Base-by-base conservation (phyloP, 2,329 filamentous ascomycete species). In the Trichoderma cornu-damae region DNA sequence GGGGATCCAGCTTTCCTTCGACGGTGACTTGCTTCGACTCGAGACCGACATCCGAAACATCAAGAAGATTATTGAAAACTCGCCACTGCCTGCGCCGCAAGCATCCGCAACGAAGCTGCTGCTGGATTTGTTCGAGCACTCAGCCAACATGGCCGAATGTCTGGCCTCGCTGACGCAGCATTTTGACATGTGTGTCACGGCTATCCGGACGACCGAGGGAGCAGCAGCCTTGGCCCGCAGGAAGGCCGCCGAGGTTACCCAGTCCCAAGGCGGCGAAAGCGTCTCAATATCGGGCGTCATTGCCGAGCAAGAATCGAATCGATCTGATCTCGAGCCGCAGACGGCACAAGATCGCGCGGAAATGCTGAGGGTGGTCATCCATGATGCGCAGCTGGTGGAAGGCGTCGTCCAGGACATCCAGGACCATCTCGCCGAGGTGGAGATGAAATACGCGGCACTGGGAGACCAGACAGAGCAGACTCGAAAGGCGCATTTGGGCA, bases 181-280 rank as follows among this genome's bases (percentile, higher is more conserved):
- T 72, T 96, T 96, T 69, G 93, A 97, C 70, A 83, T 96, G 62
- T 96, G 93, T 70, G 89, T 96, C 12, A 93, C 87, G 1, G 93
- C 93, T 1, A 87, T 96, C 42, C 89, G 91, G 59, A 90, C 93
- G 50, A 96, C 92, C 3, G 91, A 96, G 73, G 88, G 88, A 28
- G 88, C 86, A 4, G 84, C 85, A 11, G 87, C 84, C 4, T 77
- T 86, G 44, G 87, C 86, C 5, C 82, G 85, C 9, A 80, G 82
- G 50, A 87, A 84, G 61, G 87, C 84, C 0, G 86, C 86, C 42
- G 86, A 89, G 63, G 80, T 80, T 28, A 81, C 70, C 66, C 79
- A 69, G 65, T 81, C 67, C 61, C 79, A 72, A 58, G 68, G 64
- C 55, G 64, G 63, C 43, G 79, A 79, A 26, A 75, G 73, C 14